A percentile compares a stretch with the other conserved stretches of the same genome.
These are phyloP conservation scores for Nelumbo lutea DNA, from an alignment of 164 flowering plant genomes.

Conservation along the genomic window DNA sequence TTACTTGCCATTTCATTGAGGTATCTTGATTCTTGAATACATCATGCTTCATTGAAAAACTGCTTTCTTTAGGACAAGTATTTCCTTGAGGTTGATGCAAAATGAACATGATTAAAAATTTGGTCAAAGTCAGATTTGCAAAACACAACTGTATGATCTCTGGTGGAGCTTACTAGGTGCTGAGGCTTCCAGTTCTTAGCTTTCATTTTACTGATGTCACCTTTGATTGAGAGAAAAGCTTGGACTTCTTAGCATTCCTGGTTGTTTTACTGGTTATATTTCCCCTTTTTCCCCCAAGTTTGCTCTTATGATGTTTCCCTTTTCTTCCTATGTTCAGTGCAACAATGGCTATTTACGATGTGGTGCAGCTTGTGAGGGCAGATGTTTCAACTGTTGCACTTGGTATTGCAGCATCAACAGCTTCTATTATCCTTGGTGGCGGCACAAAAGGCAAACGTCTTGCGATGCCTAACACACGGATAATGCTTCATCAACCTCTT, in stretches of 20 bases:
- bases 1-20: no score
- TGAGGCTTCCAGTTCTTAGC: no score
- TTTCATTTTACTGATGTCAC: no score
- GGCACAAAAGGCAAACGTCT: slow-evolving; percentile 96
- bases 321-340: slow-evolving; percentile 40
- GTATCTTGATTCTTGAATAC: no score
- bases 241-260: neutral
- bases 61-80: no score
- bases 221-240: no score
- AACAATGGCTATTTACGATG: slow-evolving; percentile 91
- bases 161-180: no score
- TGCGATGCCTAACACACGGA: slow-evolving; percentile 93
- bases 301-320: neutral
- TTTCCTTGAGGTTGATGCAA: no score
- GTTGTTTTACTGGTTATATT: neutral
- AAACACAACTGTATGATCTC: no score
- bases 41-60: no score
- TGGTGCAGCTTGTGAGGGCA: slow-evolving; percentile 81
- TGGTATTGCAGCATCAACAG: slow-evolving; percentile 92
- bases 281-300: neutral
- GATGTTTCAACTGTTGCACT: slow-evolving; percentile 91
- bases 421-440: slow-evolving; percentile 84
- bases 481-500: slow-evolving; percentile 91
- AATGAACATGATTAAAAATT: no score
- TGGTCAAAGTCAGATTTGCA: no score